Conservation (phyloP, 2,329 filamentous ascomycete genomes). For the Phoma sp. region DNA sequence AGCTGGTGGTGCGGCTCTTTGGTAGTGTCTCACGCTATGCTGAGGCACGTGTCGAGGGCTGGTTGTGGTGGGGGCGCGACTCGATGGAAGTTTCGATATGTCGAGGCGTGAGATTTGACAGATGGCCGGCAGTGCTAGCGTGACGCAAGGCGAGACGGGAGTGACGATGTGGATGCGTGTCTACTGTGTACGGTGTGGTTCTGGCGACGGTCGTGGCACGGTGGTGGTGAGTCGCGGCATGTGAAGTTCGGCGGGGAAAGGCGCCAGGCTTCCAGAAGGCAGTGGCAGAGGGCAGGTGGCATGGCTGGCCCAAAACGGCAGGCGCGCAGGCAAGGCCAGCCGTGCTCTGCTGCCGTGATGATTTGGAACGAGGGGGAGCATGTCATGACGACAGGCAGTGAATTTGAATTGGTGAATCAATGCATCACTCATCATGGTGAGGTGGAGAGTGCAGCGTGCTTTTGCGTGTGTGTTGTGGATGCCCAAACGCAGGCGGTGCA, state of each 20-base stretch:
- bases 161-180: constrained; percentile 5
- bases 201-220: constrained; percentile 11
- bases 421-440: background rate
- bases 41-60: constrained; percentile 7
- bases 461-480: background rate
- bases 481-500: constrained; percentile 11
- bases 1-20: constrained; percentile 3
- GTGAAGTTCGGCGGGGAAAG: constrained; percentile 18
- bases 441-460: background rate
- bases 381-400: background rate
- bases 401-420: background rate
- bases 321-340: background rate
- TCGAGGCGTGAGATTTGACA: constrained; percentile 11
- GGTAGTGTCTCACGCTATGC: background rate
- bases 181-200: constrained; percentile 12
- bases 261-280: constrained; percentile 15
- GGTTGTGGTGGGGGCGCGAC: background rate
- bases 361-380: background rate
- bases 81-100: constrained; percentile 1
- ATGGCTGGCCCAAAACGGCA: constrained; percentile 10
- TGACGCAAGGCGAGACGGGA: constrained; percentile 20
- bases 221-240: constrained; percentile 11
- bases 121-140: constrained; percentile 11
- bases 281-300: no score
- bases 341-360: background rate